Evolutionary conservation across 352 stramenopile species (phyloP), one percentile per base, ranked within the genome.

Genomic region (Globisporangium middletonii): DNA sequence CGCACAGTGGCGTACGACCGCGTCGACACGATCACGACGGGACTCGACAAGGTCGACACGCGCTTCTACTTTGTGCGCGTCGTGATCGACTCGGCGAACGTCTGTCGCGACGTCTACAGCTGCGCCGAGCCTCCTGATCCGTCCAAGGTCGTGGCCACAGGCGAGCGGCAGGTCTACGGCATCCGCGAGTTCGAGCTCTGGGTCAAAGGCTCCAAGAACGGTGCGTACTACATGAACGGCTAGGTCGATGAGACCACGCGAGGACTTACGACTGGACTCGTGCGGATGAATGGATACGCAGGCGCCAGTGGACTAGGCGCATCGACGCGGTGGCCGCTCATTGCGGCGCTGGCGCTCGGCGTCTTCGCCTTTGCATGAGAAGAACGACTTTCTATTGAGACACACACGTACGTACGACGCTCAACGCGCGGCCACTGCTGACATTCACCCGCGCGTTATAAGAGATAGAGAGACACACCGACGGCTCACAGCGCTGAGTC

Each of bases 101-200:
- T 74, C 9, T 92, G 81, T 53, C 50, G 59, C 19, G 67, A 77
- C 56, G 57, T 53, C 41, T 77, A 60, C 41, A 64, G 64, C 2
- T 92, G 83, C 58, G 37, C 30, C 0, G 77, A 69, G n/a, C 72
- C 77, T 19, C 42, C 26, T 4, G 26, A 53, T 1, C 58, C 46
- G 19, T 33, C 43, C 5, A 64, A 53, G 16, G 62, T 49, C n/a
- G 65, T 50, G 33, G 45, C 50, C 38, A 80, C 71, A 1, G 71
- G 74, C 63, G 80, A 89, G 64, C 78, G 75, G n/a, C 64, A 78
- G 41, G 65, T 93, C 42, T 93, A 90, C 63, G 81, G 80, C 53
- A 88, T 93, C 48, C 79, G 80, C 19, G 79, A 93, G 69, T 62
- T 93, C 18, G 83, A 93, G 55, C 59, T 93, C 30, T 92, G 81